Conservation (phyloP, 2,329 filamentous ascomycete genomes). For the Nothophaeocryptopus gaeumannii region DNA sequence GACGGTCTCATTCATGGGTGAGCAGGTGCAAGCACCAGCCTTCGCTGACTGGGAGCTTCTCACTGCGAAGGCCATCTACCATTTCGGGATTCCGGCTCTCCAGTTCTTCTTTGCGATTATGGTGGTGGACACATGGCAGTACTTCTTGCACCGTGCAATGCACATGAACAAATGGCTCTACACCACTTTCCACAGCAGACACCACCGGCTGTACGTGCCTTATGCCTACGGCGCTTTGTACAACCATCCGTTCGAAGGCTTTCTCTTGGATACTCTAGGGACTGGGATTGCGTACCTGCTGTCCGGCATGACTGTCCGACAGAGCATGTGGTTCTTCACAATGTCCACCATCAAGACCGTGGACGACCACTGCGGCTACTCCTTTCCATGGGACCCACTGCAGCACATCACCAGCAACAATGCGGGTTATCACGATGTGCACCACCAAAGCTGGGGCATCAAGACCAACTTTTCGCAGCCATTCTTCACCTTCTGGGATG, state of each 20-base stretch:
- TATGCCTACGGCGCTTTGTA: constrained; percentile 97
- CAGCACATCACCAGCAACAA: constrained; percentile 93
- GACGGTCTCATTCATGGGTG: constrained; percentile 53
- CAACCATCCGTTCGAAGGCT: constrained; percentile 93
- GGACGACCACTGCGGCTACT: constrained; percentile 94
- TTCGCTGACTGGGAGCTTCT: constrained; percentile 82
- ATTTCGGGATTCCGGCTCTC: constrained; percentile 68
- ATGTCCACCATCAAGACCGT: constrained; percentile 92
- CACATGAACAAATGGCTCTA: constrained; percentile 97
- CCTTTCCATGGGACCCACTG: constrained; percentile 91
- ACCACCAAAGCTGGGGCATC: constrained; percentile 98
- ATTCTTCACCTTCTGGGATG: constrained; percentile 96
- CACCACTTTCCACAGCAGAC: constrained; percentile 86
- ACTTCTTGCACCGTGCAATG: constrained; percentile 94
- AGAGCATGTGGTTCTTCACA: constrained; percentile 86
- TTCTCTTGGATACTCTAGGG: constrained; percentile 86
- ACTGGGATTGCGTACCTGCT: constrained; percentile 80
- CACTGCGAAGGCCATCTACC: constrained; percentile 75
- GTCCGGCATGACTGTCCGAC: constrained; percentile 76
- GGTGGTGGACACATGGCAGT: constrained; percentile 94
- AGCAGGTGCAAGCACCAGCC: constrained; percentile 56
- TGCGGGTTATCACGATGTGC: constrained; percentile 93
- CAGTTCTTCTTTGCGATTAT: constrained; percentile 74
- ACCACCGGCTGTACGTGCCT: constrained; percentile 94
- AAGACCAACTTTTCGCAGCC: constrained; percentile 83